Conservation (phyloP, 176 grass and related monocot genomes). For the Hyparrhenia diplandra region DNA sequence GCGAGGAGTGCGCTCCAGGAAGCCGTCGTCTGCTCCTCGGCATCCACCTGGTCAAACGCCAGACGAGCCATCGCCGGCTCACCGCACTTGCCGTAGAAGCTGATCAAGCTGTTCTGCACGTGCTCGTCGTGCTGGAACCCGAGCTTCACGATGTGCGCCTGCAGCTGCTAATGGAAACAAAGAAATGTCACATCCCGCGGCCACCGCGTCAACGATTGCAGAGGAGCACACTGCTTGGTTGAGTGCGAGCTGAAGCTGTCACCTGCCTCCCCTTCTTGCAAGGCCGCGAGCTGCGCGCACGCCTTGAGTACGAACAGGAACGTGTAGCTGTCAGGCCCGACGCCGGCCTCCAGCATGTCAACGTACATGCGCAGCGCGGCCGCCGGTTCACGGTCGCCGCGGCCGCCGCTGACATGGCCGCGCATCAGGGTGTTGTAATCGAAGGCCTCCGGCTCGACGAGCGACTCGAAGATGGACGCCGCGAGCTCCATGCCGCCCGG, state of each 20-base stretch:
- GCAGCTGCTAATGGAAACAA: constrained; percentile 23
- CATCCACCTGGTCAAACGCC: constrained; percentile 41
- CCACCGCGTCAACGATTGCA: background rate
- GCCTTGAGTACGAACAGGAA: constrained; percentile 72
- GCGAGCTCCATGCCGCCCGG: constrained; percentile 65
- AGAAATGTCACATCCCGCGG: background rate
- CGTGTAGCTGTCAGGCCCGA: constrained; percentile 58
- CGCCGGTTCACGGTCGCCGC: constrained; percentile 26
- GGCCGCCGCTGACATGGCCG: constrained; percentile 22
- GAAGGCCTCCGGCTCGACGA: constrained; percentile 60
- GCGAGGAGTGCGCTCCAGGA: constrained; percentile 76
- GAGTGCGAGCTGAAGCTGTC: background rate
- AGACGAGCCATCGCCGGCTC: constrained; percentile 34
- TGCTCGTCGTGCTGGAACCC: constrained; percentile 52
- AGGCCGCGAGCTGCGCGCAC: constrained; percentile 41
- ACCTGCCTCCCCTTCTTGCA: constrained; percentile 45
- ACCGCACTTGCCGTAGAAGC: constrained; percentile 75
- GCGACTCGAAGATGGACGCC: constrained; percentile 54
- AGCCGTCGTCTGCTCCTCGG: constrained; percentile 28
- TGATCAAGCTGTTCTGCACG: constrained; percentile 72
- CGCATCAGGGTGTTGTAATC: constrained; percentile 87
- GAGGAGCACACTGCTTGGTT: background rate
- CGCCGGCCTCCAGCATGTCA: constrained; percentile 37
- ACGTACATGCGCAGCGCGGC: constrained; percentile 44
- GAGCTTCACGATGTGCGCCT: constrained; percentile 57